These are phyloP conservation scores for Borovskyia barvae DNA, from an alignment of 208 protist species.

Conservation along the genomic window DNA sequence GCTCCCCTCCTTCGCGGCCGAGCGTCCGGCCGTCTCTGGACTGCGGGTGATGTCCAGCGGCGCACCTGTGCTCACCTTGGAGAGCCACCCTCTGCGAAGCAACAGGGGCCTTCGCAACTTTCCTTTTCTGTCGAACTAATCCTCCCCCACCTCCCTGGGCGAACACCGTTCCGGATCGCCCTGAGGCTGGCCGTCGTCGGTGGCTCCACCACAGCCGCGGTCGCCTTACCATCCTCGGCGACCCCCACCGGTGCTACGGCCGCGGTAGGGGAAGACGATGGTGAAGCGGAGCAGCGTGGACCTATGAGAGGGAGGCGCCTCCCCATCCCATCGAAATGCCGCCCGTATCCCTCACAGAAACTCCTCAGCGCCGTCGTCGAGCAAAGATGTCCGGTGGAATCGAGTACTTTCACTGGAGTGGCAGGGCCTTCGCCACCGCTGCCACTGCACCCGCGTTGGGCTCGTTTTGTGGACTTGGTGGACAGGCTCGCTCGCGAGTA, in stretches of 20 bases:
- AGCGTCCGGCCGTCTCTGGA: too few relatives aligned
- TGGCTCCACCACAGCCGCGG: too few relatives aligned
- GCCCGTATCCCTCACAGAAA: too few relatives aligned
- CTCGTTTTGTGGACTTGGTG: background rate
- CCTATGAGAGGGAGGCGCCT: background rate
- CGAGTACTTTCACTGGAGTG: too few relatives aligned
- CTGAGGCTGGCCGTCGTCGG: too few relatives aligned
- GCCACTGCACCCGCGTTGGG: slow-evolving; percentile 6
- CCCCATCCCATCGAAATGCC: too few relatives aligned
- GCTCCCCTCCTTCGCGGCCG: too few relatives aligned
- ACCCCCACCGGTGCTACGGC: too few relatives aligned
- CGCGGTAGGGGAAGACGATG: background rate
- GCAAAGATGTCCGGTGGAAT: background rate
- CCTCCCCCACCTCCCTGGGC: slow-evolving; percentile 13
- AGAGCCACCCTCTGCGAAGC: background rate
- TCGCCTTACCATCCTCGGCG: too few relatives aligned
- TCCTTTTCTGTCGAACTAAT: slow-evolving; percentile 16
- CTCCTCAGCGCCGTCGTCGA: too few relatives aligned
- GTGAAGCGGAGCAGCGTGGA: background rate
- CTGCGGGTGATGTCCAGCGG: too few relatives aligned
- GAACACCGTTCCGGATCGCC: slow-evolving; percentile 3
- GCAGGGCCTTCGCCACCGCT: too few relatives aligned
- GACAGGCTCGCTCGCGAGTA: background rate
- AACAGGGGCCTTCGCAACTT: background rate
- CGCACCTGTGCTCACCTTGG: background rate